Evolutionary conservation across 495 filamentous ascomycete species (phyloP), one percentile per base, ranked within the genome.

Genomic region (Pyrenopolyporus hunteri): DNA sequence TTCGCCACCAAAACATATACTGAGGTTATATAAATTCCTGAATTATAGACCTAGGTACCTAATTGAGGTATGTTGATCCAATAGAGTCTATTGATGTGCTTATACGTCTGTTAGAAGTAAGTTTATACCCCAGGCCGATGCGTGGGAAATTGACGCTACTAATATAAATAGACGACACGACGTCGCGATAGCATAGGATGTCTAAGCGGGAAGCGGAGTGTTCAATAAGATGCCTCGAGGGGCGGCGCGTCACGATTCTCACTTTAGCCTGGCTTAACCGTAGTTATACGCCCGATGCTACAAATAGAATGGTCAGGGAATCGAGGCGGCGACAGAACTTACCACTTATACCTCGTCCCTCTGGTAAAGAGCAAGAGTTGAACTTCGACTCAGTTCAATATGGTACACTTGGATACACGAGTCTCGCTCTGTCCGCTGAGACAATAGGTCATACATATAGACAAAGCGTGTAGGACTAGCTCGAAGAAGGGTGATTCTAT

Each of bases 381-480:
- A 31, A 29, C 20, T 33, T 36, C 13, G 33, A 14, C 47, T 53
- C 22, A 14, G 26, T 53, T 26, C 14, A 14, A 57, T 66, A 64
- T 69, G 19, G 51, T 71, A 71, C 69, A 71, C 19, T 44, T 56
- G 39, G 51, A 69, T 65, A 62, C 52, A 60, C 23, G 61, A 50
- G 66, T 49, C 62, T 64, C 40, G 63, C 33, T 59, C 48, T 45
- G 29, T 35, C 50, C 10, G 52, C 50, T 44, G 42, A 56, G 48
- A 59, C 26, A 52, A 44, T 46, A 66, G 36, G 36, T 64, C 53
- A 52, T 70, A 70, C 64, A 68, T 61, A 61, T 66, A 44, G 48
- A 70, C 47, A 65, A 57, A 57, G 59, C 58, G 45, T 62, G 58
- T 42, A 63, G 31, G 60, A 22, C 20, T 23, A 55, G 19, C n/a